These are phyloP conservation scores for Daldinia vernicosa DNA, from an alignment of 495 filamentous ascomycete species.

Conservation along the genomic window DNA sequence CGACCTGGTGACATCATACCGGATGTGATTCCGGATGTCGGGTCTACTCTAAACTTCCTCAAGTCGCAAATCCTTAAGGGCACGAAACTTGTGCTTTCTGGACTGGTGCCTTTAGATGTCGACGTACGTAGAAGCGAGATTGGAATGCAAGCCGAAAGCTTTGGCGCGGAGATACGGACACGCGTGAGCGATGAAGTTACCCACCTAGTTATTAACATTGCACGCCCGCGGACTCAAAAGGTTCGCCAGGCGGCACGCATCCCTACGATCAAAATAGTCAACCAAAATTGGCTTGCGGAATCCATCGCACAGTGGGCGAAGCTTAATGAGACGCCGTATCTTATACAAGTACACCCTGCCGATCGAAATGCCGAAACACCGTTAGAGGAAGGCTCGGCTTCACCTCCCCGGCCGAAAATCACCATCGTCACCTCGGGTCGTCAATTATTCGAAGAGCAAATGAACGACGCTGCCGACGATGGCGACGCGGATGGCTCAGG, in stretches of 20 bases:
- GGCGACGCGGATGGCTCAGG: constrained; percentile 50
- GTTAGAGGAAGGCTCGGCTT: constrained; percentile 45
- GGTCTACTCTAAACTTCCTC: constrained; percentile 78
- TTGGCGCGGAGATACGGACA: constrained; percentile 78
- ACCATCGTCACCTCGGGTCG: constrained; percentile 51
- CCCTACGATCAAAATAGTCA: constrained; percentile 83
- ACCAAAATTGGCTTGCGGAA: constrained; percentile 85
- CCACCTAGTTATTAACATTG: constrained; percentile 61
- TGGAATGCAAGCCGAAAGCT: constrained; percentile 81
- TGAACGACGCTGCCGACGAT: constrained; percentile 46
- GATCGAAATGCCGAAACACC: constrained; percentile 57
- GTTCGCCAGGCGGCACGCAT: constrained; percentile 79
- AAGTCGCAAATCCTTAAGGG: constrained; percentile 76
- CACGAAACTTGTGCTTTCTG: constrained; percentile 82
- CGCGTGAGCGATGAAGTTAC: constrained; percentile 57
- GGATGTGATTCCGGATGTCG: constrained; percentile 84
- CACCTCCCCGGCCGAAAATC: constrained; percentile 51
- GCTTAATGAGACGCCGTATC: constrained; percentile 77
- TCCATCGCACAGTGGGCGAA: constrained; percentile 80
- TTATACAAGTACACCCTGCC: constrained; percentile 70
- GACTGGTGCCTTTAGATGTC: constrained; percentile 82
- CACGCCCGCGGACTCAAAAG: constrained; percentile 85
- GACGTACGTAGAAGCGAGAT: constrained; percentile 80
- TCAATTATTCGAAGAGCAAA: constrained; percentile 30
- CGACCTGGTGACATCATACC: constrained; percentile 35